phyloP scores from a whole-genome alignment of 2,329 filamentous ascomycete genomes.

The Trichoderma lentiforme region DNA sequence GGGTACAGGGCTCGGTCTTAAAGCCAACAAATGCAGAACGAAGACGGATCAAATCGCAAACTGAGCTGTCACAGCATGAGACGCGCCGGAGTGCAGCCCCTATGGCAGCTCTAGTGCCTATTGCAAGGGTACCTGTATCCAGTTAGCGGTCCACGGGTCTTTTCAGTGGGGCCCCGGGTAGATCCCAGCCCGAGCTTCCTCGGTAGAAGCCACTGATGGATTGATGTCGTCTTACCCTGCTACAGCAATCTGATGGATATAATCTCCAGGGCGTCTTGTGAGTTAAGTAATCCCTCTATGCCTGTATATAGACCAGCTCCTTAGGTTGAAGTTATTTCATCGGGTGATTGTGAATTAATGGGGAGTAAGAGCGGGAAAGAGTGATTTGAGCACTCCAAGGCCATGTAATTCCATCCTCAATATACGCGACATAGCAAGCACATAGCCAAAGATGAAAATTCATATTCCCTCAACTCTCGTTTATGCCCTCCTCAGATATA shows the following conservation, averaged over 20 bases:
- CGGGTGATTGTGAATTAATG: not conserved
- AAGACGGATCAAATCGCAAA: not conserved
- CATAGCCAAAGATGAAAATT: not conserved
- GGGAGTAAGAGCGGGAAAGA: not conserved
- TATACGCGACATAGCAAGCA: not conserved
- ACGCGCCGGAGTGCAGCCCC: not conserved
- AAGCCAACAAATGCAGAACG: not conserved
- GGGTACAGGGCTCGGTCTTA: not conserved
- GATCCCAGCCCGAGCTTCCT: not conserved
- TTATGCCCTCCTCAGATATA: not conserved
- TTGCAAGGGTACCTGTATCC: not conserved
- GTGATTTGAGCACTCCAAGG: not conserved
- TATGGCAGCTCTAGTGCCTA: not conserved
- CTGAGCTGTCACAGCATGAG: not conserved
- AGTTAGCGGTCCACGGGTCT: not conserved
- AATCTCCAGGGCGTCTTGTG: not conserved
- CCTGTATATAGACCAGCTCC: too few relatives aligned
- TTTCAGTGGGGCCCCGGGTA: not conserved
- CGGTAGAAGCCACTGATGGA: not conserved
- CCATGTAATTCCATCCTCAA: not conserved
- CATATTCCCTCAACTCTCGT: not conserved
- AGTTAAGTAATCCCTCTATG: not conserved
- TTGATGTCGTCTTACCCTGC: not conserved
- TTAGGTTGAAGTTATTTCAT: too few relatives aligned
- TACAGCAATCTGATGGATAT: not conserved